Conservation (phyloP, 1,284 basidiomycete species). For the Spongispora temasekensis region DNA sequence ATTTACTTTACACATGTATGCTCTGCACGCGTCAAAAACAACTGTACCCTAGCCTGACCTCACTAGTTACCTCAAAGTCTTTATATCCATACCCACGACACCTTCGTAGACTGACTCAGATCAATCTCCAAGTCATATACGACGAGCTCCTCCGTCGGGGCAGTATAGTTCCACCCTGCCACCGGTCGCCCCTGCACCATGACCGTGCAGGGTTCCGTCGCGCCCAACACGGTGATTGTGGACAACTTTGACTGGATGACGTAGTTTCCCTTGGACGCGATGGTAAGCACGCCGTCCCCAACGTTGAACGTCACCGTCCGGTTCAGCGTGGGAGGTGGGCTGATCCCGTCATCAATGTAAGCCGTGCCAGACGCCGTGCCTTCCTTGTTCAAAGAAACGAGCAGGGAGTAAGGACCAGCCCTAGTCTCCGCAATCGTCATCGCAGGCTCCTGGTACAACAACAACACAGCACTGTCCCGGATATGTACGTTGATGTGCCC, state of each 20-base stretch:
- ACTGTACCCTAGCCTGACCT: no score
- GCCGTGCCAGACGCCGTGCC: slow-evolving; percentile 47
- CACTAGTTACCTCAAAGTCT: no score
- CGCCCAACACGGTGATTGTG: slow-evolving; percentile 52
- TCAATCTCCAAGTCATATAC: slow-evolving; percentile 31
- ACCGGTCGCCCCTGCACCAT: slow-evolving; percentile 33
- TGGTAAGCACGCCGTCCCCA: slow-evolving; percentile 32
- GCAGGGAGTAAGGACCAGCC: slow-evolving; percentile 45
- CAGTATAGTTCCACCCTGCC: slow-evolving; percentile 36
- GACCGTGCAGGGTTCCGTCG: slow-evolving; percentile 37
- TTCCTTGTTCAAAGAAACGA: slow-evolving; percentile 45
- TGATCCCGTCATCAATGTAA: slow-evolving; percentile 59
- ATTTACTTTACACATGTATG: no score
- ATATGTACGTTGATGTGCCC: slow-evolving; percentile 71
- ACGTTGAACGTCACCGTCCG: slow-evolving; percentile 46
- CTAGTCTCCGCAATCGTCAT: slow-evolving; percentile 55
- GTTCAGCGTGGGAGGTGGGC: slow-evolving; percentile 51
- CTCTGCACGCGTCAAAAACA: no score
- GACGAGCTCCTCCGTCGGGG: slow-evolving; percentile 36
- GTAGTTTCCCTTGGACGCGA: slow-evolving; percentile 45
- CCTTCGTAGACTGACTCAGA: slow-evolving; percentile 30
- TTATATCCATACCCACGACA: no score
- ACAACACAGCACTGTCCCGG: slow-evolving; percentile 48
- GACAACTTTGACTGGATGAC: slow-evolving; percentile 43
- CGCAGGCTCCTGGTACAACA: slow-evolving; percentile 47